Percentiles rank a stretch among this genome's conserved stretches.
These are phyloP conservation scores for Retiboletus flavoniger DNA, from an alignment of 1,284 basidiomycete genomes.

Conservation along the genomic window DNA sequence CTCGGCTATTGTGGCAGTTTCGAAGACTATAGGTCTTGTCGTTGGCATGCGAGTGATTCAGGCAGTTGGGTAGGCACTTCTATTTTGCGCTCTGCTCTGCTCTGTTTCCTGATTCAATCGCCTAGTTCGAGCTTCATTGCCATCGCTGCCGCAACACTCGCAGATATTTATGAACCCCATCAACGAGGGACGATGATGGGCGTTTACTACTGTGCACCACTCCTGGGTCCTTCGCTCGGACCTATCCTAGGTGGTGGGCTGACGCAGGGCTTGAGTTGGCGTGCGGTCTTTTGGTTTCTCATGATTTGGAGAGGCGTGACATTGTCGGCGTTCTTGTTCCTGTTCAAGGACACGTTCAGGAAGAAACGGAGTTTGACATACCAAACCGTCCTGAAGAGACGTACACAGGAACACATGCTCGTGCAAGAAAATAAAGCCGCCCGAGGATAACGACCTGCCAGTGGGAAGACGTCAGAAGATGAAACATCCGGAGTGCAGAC, in stretches of 20 bases:
- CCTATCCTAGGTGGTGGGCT: constrained; percentile 73
- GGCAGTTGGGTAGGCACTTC: constrained; percentile 51
- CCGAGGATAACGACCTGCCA: constrained; percentile 8
- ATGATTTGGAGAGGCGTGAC: constrained; percentile 61
- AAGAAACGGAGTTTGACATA: constrained; percentile 74
- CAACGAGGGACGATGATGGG: constrained; percentile 82
- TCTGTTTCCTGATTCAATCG: neutral
- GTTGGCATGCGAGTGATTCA: constrained; percentile 75
- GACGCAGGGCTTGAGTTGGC: constrained; percentile 71
- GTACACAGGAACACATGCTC: constrained; percentile 3
- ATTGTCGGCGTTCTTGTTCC: constrained; percentile 58
- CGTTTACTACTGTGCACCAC: constrained; percentile 68
- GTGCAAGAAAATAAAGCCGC: constrained; percentile 9
- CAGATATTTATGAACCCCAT: constrained; percentile 78
- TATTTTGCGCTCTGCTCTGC: neutral
- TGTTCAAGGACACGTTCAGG: constrained; percentile 83
- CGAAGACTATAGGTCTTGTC: constrained; percentile 62
- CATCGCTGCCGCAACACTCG: constrained; percentile 80
- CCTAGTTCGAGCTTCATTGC: constrained; percentile 70
- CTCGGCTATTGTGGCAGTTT: constrained; percentile 62
- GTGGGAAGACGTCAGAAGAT: constrained; percentile 1
- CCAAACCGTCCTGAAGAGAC: constrained; percentile 41
- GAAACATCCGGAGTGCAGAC: neutral
- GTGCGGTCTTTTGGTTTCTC: constrained; percentile 83
- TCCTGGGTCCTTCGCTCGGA: constrained; percentile 65